Conservation (phyloP, 2,329 filamentous ascomycete species). For the Epichloe amarillans region DNA sequence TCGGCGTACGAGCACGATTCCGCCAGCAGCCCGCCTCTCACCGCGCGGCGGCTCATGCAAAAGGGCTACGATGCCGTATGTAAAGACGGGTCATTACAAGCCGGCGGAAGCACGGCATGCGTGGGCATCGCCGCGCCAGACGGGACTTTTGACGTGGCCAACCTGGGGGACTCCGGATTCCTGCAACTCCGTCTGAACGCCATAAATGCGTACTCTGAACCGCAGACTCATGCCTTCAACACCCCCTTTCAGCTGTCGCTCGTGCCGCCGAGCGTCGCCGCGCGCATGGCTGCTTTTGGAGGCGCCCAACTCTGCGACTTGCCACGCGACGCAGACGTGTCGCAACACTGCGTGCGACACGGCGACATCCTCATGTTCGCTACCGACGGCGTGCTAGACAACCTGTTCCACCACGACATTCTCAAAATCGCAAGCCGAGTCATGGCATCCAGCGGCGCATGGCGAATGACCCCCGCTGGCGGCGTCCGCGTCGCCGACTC, state of each 20-base stretch:
- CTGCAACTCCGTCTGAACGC: conserved; percentile 75
- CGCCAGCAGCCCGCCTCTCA: conserved; percentile 27
- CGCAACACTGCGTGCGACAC: conserved; percentile 63
- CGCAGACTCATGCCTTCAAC: conserved; percentile 95
- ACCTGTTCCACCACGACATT: conserved; percentile 82
- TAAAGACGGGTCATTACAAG: conserved; percentile 56
- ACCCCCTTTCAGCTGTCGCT: conserved; percentile 91
- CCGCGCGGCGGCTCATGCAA: conserved; percentile 62
- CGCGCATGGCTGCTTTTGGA: conserved; percentile 72
- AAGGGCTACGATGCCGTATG: conserved; percentile 73
- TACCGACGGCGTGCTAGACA: conserved; percentile 93
- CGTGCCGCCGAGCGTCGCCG: conserved; percentile 65
- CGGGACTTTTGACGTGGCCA: conserved; percentile 75
- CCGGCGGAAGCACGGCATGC: conserved; percentile 84
- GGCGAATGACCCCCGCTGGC: conserved; percentile 46
- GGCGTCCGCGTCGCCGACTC: conserved; percentile 52
- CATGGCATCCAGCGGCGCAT: conserved; percentile 65
- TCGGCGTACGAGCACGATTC: conserved; percentile 47
- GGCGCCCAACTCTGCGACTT: conserved; percentile 69
- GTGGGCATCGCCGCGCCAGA: conserved; percentile 64
- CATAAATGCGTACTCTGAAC: conserved; percentile 68
- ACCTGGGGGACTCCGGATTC: conserved; percentile 86
- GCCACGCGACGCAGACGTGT: conserved; percentile 71
- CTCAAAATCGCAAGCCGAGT: conserved; percentile 63
- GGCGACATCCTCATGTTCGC: conserved; percentile 91